phyloP scores from a whole-genome alignment of 768 basidiomycete species.

The Collybia nuda region DNA sequence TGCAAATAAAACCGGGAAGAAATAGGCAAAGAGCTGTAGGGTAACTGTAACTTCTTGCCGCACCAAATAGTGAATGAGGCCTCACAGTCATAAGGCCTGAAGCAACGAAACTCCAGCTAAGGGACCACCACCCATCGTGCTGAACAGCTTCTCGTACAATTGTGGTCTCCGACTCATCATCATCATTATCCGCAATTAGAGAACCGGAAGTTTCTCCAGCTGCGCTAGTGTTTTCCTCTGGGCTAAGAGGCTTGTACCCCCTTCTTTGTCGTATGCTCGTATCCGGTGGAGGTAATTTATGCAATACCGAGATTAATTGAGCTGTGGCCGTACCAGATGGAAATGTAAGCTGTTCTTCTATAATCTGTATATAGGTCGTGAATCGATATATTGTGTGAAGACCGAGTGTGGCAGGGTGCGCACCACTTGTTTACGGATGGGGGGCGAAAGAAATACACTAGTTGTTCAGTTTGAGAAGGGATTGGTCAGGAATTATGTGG shows the following conservation, averaged over 20 bases:
- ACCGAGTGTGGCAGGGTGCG: slow-evolving; percentile 20
- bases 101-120: slow-evolving; percentile 75
- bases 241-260: slow-evolving; percentile 51
- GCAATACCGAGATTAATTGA: slow-evolving; percentile 89
- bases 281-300: slow-evolving; percentile 69
- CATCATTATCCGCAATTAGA: slow-evolving; percentile 17
- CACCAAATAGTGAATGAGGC: neutral
- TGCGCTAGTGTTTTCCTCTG: slow-evolving; percentile 29
- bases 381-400: too few species aligned
- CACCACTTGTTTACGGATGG: slow-evolving; percentile 92
- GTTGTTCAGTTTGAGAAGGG: neutral
- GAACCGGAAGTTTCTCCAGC: slow-evolving; percentile 9
- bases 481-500: neutral
- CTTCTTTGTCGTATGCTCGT: slow-evolving; percentile 50
- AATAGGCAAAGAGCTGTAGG: slow-evolving; percentile 75
- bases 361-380: slow-evolving; percentile 53
- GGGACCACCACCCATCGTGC: slow-evolving; percentile 73
- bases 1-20: slow-evolving; percentile 86
- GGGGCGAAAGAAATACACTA: slow-evolving; percentile 94
- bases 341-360: slow-evolving; percentile 92
- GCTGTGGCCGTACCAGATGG: slow-evolving; percentile 97
- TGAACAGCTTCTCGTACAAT: slow-evolving; percentile 50
- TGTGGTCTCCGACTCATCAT: slow-evolving; percentile 24
- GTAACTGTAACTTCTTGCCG: too few species aligned
- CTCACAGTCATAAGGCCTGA: slow-evolving; percentile 78